A percentile compares a stretch with the other conserved stretches of the same genome.
phyloP scores from a whole-genome alignment of 306 rosid genomes.

The Parietaria judaica region DNA sequence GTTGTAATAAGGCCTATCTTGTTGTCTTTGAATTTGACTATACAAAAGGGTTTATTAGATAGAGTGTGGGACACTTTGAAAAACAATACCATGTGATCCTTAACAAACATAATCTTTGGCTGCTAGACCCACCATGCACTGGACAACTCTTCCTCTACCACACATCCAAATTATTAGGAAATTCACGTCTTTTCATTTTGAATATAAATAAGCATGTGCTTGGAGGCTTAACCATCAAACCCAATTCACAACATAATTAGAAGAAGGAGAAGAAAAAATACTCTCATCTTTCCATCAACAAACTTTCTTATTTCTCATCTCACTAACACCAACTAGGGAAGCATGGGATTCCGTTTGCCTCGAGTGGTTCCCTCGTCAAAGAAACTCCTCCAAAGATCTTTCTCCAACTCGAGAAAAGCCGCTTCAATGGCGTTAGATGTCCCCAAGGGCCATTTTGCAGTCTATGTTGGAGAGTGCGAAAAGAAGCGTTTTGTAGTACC shows the following conservation, averaged over 20 bases:
- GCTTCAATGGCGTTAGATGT: constrained; percentile 5
- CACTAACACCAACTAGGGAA: background rate
- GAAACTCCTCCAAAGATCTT: background rate
- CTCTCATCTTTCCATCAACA: too few species aligned
- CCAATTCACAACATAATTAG: background rate
- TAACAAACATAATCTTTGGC: background rate
- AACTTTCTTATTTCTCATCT: background rate
- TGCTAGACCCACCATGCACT: too few species aligned
- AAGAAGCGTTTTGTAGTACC: constrained; percentile 8
- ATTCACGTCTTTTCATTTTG: background rate
- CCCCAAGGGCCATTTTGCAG: constrained; percentile 9
- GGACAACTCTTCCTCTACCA: too few species aligned
- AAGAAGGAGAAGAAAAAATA: too few species aligned
- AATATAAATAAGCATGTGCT: background rate
- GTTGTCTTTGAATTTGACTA: too few species aligned
- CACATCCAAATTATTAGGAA: background rate
- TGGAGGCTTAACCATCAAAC: background rate
- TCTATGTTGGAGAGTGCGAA: constrained; percentile 1
- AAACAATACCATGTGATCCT: background rate
- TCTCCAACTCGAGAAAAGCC: background rate
- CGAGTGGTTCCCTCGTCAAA: background rate
- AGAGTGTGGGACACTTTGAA: background rate
- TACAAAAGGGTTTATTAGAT: too few species aligned
- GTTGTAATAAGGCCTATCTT: too few species aligned
- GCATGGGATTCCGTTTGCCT: background rate